These are phyloP conservation scores for Smithsoniella earleae DNA, from an alignment of 163 green algal species.

Conservation along the genomic window DNA sequence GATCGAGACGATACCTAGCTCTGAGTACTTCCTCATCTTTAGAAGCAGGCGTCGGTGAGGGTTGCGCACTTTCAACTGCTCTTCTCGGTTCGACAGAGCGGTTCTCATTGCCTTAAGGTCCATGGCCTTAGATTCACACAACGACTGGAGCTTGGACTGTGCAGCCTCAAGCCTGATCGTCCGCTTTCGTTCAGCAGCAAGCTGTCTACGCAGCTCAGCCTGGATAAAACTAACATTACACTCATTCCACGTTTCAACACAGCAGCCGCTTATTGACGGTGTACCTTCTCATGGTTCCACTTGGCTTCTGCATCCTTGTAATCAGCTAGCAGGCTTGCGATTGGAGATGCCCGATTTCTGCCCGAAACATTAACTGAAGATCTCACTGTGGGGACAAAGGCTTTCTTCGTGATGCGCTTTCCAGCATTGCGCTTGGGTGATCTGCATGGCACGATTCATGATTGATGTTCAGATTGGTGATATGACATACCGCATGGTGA, in stretches of 20 bases:
- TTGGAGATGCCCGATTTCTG: slow-evolving; percentile 30
- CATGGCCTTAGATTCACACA: slow-evolving; percentile 39
- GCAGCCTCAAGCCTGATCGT: slow-evolving; percentile 47
- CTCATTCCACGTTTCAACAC: not conserved
- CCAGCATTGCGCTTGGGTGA: not conserved
- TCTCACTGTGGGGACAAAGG: slow-evolving; percentile 11
- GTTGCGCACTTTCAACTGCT: not conserved
- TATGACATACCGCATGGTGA: too few relatives aligned
- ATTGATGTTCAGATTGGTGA: too few relatives aligned
- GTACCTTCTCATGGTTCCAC: slow-evolving; percentile 56
- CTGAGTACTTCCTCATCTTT: too few relatives aligned
- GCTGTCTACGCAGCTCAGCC: slow-evolving; percentile 46
- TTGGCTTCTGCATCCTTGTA: slow-evolving; percentile 50
- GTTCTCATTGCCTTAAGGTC: slow-evolving; percentile 41
- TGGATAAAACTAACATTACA: slow-evolving; percentile 28
- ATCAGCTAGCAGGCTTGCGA: slow-evolving; percentile 48
- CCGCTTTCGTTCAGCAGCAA: slow-evolving; percentile 40
- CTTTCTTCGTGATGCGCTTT: not conserved
- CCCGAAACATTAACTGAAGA: not conserved
- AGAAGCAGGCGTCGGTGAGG: too few relatives aligned
- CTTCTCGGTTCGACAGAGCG: not conserved
- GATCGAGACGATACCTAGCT: too few relatives aligned
- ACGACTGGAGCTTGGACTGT: slow-evolving; percentile 32
- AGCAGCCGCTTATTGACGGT: not conserved
- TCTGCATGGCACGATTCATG: not conserved